Percentiles rank a stretch among this genome's conserved stretches.
Evolutionary conservation across 1,284 basidiomycete genomes (phyloP).

Genomic region (Exobasidium cylindrosporum): DNA sequence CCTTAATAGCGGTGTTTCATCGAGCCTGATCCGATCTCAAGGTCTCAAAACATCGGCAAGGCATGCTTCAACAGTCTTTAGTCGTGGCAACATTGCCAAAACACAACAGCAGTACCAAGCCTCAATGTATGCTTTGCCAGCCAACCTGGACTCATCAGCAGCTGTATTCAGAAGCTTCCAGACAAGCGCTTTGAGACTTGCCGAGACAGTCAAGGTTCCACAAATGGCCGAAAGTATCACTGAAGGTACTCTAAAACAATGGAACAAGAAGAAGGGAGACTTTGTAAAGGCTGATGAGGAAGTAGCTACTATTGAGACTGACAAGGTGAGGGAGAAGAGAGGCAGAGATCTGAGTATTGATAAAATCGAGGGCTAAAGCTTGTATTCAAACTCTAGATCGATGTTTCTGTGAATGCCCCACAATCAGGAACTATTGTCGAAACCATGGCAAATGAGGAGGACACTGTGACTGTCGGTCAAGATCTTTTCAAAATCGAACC

Average conservation of each 20-base stretch:
- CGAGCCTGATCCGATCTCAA: neutral
- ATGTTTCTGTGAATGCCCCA: slow-evolving; percentile 94
- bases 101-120: neutral
- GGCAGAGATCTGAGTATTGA: neutral
- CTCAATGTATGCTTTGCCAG: neutral
- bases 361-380: slow-evolving; percentile 4
- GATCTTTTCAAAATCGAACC: slow-evolving; percentile 89
- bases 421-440: slow-evolving; percentile 83
- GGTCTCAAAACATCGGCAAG: neutral
- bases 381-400: slow-evolving; percentile 66
- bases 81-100: neutral
- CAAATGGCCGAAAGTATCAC: slow-evolving; percentile 99
- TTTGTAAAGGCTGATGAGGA: slow-evolving; percentile 88
- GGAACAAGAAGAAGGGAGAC: slow-evolving; percentile 92
- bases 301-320: slow-evolving; percentile 95
- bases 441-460: slow-evolving; percentile 82
- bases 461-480: slow-evolving; percentile 90
- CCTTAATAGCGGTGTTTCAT: neutral
- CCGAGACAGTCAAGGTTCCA: slow-evolving; percentile 85
- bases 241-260: slow-evolving; percentile 93
- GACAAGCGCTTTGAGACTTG: slow-evolving; percentile 28
- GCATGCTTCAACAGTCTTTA: neutral
- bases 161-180: slow-evolving; percentile 7
- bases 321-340: slow-evolving; percentile 78
- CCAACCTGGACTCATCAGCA: neutral